Percentiles rank a stretch among this genome's conserved stretches.
phyloP scores from a whole-genome alignment of 179 eudicot genomes.

The Spergularia azorica region DNA sequence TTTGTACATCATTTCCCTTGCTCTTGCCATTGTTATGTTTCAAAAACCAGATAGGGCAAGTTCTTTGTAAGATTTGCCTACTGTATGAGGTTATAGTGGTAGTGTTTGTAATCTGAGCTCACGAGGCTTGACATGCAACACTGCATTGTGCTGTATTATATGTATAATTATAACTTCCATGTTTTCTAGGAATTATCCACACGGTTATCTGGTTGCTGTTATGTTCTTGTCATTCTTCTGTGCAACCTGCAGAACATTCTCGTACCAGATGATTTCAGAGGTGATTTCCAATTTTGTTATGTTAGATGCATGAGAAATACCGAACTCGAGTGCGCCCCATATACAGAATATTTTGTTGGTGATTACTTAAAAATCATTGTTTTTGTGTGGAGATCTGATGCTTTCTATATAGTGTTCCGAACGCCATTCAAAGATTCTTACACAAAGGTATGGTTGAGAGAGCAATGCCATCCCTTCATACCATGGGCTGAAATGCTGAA shows the following conservation, averaged over 20 bases:
- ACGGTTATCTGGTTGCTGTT: background rate
- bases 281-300: background rate
- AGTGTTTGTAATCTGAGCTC: slow-evolving; percentile 18
- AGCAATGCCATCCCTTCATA: slow-evolving; percentile 1
- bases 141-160: slow-evolving; percentile 27
- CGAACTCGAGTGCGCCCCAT: too few species aligned
- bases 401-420: slow-evolving; percentile 19
- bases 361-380: background rate
- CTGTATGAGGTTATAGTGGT: slow-evolving; percentile 16
- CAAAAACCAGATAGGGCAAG: slow-evolving; percentile 4
- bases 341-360: too few species aligned
- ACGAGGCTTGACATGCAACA: slow-evolving; percentile 20
- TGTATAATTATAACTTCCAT: slow-evolving; percentile 17
- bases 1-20: slow-evolving; percentile 14
- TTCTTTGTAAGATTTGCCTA: slow-evolving; percentile 24
- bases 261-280: background rate
- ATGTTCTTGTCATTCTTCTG: background rate
- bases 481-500: background rate
- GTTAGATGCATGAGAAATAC: too few species aligned
- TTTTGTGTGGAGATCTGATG: slow-evolving; percentile 15
- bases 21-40: slow-evolving; percentile 9
- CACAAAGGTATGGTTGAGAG: slow-evolving; percentile 30
- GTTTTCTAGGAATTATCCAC: background rate
- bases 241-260: background rate
- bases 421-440: slow-evolving; percentile 30